phyloP scores from a whole-genome alignment of 2,329 filamentous ascomycete species.

The Bipolaris sorokiniana region DNA sequence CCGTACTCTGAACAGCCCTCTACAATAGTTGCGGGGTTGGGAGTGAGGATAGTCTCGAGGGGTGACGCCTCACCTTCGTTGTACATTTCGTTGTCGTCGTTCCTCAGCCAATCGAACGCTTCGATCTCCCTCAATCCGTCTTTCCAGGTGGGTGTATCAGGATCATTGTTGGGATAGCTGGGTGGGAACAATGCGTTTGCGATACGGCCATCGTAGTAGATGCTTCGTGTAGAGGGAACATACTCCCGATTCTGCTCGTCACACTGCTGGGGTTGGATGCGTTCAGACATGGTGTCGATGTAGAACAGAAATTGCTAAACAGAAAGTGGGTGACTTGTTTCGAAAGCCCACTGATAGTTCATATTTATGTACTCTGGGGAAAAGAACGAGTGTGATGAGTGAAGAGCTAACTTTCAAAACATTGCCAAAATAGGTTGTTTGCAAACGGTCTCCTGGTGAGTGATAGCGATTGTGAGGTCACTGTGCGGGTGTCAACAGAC shows the following conservation, averaged over 20 bases:
- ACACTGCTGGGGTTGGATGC: not conserved
- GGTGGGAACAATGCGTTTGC: conserved; percentile 10
- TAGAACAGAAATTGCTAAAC: not conserved
- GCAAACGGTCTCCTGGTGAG: conserved; percentile 15
- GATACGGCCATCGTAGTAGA: conserved; percentile 10
- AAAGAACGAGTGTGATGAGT: not conserved
- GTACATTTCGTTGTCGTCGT: not conserved
- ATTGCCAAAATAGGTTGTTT: conserved; percentile 2
- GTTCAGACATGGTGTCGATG: not conserved
- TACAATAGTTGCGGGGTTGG: not conserved
- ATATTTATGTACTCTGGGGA: not conserved
- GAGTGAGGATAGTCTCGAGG: not conserved
- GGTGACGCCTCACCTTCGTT: not conserved
- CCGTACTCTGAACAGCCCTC: not conserved
- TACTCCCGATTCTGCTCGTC: conserved; percentile 10
- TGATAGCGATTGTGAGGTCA: not conserved
- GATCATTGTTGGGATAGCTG: conserved; percentile 16
- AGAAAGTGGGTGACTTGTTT: not conserved
- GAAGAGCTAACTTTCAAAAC: not conserved
- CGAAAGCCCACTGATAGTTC: not conserved
- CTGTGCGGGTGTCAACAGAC: not conserved
- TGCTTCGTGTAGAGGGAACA: not conserved
- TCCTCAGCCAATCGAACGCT: conserved; percentile 29
- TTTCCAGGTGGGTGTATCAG: conserved; percentile 20
- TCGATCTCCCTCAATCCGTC: conserved; percentile 33